phyloP scores from a whole-genome alignment of 1,284 basidiomycete species.

The Serendipita sp. region DNA sequence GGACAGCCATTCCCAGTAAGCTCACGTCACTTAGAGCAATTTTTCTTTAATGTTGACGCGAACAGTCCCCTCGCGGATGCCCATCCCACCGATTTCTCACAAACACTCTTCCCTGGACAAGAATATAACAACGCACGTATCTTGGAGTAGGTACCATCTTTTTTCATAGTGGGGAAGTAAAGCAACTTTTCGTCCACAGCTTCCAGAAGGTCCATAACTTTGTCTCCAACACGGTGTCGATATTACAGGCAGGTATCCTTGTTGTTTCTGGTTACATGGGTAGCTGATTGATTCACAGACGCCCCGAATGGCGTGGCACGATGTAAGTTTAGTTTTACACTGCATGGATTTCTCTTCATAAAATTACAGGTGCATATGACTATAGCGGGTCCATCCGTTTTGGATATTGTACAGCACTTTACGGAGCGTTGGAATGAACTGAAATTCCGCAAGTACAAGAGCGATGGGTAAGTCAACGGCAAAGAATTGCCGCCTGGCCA shows the following conservation, averaged over 20 bases:
- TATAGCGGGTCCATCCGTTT: conserved; percentile 63
- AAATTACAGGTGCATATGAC: conserved; percentile 50
- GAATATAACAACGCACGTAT: conserved; percentile 83
- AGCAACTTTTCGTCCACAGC: conserved; percentile 6
- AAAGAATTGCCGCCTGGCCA: no score
- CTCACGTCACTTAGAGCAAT: not conserved
- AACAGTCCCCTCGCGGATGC: conserved; percentile 67
- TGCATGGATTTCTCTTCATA: not conserved
- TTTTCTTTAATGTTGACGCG: not conserved
- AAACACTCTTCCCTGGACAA: conserved; percentile 83
- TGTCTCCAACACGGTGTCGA: conserved; percentile 57
- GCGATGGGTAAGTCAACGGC: not conserved
- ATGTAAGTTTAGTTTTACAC: conserved; percentile 29
- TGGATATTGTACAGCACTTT: conserved; percentile 86
- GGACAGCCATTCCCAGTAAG: conserved; percentile 66
- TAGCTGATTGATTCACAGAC: conserved; percentile 27
- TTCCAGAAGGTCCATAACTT: conserved; percentile 74
- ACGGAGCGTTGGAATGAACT: conserved; percentile 78
- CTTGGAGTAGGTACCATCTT: conserved; percentile 31
- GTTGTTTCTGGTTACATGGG: not conserved
- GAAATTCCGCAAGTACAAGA: conserved; percentile 49
- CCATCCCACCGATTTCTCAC: conserved; percentile 70
- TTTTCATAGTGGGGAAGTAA: not conserved
- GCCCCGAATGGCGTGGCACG: conserved; percentile 81
- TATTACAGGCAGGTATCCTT: conserved; percentile 27